A percentile compares a stretch with the other conserved stretches of the same genome.
phyloP scores from a whole-genome alignment of 2,329 filamentous ascomycete species.

The Tolypocladium endophyticum region DNA sequence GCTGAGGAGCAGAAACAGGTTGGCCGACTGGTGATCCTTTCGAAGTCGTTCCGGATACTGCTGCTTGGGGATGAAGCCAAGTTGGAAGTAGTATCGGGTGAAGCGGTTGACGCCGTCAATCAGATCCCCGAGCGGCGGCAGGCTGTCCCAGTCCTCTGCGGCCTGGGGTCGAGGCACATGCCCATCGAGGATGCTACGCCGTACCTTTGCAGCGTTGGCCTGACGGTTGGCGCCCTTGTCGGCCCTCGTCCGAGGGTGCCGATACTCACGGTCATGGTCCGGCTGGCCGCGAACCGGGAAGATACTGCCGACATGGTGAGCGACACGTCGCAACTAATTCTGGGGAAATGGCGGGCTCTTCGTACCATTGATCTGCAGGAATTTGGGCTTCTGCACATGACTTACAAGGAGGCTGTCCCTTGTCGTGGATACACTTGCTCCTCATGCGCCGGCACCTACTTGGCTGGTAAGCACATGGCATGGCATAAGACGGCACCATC shows the following conservation, averaged over 20 bases:
- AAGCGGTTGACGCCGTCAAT: slow-evolving; percentile 43
- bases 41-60: slow-evolving; percentile 36
- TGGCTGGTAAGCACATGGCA: not conserved
- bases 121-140: slow-evolving; percentile 38
- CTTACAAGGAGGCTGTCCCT: slow-evolving; percentile 37
- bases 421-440: slow-evolving; percentile 44
- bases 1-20: slow-evolving; percentile 42
- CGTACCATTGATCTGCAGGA: slow-evolving; percentile 38
- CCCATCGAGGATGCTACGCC: slow-evolving; percentile 21
- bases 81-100: slow-evolving; percentile 45
- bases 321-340: not conserved
- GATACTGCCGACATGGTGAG: slow-evolving; percentile 21
- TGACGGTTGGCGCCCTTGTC: slow-evolving; percentile 35
- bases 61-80: slow-evolving; percentile 47
- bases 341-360: not conserved
- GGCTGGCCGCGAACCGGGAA: slow-evolving; percentile 43
- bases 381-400: slow-evolving; percentile 40
- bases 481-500: not conserved
- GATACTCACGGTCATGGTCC: slow-evolving; percentile 44
- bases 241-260: slow-evolving; percentile 40
- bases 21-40: slow-evolving; percentile 35
- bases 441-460: slow-evolving; percentile 45
- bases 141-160: slow-evolving; percentile 34
- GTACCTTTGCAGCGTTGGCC: slow-evolving; percentile 22
- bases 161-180: slow-evolving; percentile 11